Base-by-base conservation (phyloP, 768 basidiomycete genomes). In the Boletus subcaerulescens region DNA sequence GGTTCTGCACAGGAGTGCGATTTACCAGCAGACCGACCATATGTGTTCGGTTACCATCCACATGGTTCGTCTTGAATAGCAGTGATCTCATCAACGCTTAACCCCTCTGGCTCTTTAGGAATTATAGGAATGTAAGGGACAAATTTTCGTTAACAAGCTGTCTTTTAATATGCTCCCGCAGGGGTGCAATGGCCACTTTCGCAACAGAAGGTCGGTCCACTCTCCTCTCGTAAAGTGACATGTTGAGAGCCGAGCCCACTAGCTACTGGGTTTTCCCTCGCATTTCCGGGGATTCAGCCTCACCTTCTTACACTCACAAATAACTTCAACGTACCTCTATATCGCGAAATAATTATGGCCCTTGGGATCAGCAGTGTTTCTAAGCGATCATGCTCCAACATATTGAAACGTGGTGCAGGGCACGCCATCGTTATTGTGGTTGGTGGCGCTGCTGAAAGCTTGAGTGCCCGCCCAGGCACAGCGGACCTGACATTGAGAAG, bases 1-100 rank as follows among this genome's bases (percentile, higher is more conserved):
- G 0, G 2, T 5, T 48, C 15, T 33, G 32, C 20, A 15, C 53
- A 68, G 93, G 93, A 93, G 73, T 87, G 84, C 35, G 91, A 96
- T 60, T 79, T 99, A 22, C 93, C 96, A 1, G 76, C 96, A 12
- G 92, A 97, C 69, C 77, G 94, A 58, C 87, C 91, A 18, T 99
- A 99, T 73, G 82, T 99, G 14, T 99, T 99, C 72, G 97, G 96
- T 9, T 98, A 98, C 71, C 97, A 99, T 71, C 97, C 97, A 17
- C 97, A 99, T 72, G 97, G 95, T 87, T 56, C 33, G 81, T 67
- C 44, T 52, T 41, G 32, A 11, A 20, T 9, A 20, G n/a, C 1
- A 17, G 5, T 55, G 35, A 20, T 56, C 29, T 43, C 41, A 4
- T 14, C 20, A 24, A 1, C 12, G 4, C 41, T 57, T 66, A 13